phyloP scores from a whole-genome alignment of 257 asterid species.

The Oldenlandia corymbosa region DNA sequence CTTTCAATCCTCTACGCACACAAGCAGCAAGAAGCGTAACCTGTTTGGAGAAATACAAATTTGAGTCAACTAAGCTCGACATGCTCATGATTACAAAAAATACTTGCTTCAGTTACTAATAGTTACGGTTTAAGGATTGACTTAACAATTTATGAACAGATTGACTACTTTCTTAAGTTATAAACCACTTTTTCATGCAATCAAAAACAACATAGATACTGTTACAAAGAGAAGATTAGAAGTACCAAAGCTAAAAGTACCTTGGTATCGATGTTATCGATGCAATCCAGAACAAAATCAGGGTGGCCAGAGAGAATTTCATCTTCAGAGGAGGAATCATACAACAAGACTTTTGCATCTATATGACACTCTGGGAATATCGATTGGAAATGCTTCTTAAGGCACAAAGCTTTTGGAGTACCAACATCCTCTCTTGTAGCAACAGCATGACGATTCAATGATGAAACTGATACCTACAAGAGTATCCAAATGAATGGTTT shows the following conservation, averaged over 20 bases:
- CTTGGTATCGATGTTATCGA: conserved; percentile 95
- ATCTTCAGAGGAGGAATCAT: conserved; percentile 85
- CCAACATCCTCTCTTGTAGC: conserved; percentile 98
- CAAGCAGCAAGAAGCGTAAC: conserved; percentile 97
- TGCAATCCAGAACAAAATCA: conserved; percentile 87
- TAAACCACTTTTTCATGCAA: not conserved
- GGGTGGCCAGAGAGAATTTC: conserved; percentile 89
- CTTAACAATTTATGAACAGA: not conserved
- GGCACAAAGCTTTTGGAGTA: conserved; percentile 77
- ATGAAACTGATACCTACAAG: conserved; percentile 86
- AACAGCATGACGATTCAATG: conserved; percentile 94
- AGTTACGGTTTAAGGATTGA: not conserved
- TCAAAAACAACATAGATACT: not conserved
- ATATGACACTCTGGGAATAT: conserved; percentile 89
- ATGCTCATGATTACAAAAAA: conserved; percentile 3
- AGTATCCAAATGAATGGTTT: not conserved
- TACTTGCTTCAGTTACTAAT: not conserved
- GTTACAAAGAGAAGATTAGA: not conserved
- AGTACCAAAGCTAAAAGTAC: conserved; percentile 21
- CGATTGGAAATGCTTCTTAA: conserved; percentile 70
- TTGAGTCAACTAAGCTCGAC: not conserved
- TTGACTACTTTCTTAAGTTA: not conserved
- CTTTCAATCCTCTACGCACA: conserved; percentile 84
- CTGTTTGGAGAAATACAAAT: conserved; percentile 31
- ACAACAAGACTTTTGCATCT: conserved; percentile 73